Base-by-base conservation (phyloP, 495 filamentous ascomycete species). In the Penicillium paxilli region DNA sequence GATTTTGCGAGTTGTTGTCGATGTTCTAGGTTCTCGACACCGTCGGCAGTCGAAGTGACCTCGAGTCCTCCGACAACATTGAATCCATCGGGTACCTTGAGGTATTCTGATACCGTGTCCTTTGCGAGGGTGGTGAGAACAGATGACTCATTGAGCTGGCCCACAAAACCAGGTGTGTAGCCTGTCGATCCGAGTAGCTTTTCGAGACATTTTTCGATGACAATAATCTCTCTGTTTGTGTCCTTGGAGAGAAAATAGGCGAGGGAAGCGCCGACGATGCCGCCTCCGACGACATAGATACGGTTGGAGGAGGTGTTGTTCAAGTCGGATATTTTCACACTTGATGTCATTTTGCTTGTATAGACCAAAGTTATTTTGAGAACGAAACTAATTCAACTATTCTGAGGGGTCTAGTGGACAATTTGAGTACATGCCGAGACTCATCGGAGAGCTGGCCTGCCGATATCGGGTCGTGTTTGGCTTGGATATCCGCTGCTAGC, bases 281-380 rank as follows among this genome's bases (percentile, higher is more conserved):
- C 77, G 5, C 68, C 78, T 30, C 78, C 76, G 22, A 81, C 53
- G 40, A 78, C 71, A 28, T 69, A 66, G 33, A 76, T 64, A 1
- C 51, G 51, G 2, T 48, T 20, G 12, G 59, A 32, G 16, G 49
- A 59, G 3, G 48, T 24, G 20, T 26, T 35, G 33, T 62, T 62
- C 42, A 62, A 50, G 40, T 65, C 48, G 20, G 51, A 10, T 12
- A 63, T 57, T 9, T 46, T 21, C 22, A 62, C 10, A 5, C 51
- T 53, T 20, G 51, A 44, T 6, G 21, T 20, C 59, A 62, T 62
- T 10, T 5, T 49, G 42, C 12, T 17, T 19, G 14, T n/a, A 16
- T 19, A 16, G 11, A 5, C 11, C 26, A 28, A 28, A 0, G 16
- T 38, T 1, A 32, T 32, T 12, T 32, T 14, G 11, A 10, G 10